Conservation (phyloP, 257 asterid species). For the Solanum pinnatisectum region DNA sequence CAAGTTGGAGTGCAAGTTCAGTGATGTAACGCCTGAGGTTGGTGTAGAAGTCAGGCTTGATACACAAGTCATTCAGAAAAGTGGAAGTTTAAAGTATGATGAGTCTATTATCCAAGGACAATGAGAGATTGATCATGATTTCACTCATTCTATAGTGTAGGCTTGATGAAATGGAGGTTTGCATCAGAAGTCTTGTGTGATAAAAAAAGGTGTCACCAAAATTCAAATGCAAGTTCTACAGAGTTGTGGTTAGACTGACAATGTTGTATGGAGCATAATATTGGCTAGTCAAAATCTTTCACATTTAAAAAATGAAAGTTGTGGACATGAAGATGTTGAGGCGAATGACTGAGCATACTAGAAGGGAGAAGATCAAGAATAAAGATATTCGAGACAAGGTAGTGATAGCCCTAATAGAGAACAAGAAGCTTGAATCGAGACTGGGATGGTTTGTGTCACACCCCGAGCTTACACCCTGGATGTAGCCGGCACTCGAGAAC, state of each 20-base stretch:
- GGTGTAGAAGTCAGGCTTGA: not conserved
- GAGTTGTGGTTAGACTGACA: not conserved
- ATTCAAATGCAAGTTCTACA: not conserved
- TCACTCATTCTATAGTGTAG: not conserved
- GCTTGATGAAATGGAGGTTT: not conserved
- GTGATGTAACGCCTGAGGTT: not conserved
- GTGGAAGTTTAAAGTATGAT: not conserved
- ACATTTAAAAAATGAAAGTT: not conserved
- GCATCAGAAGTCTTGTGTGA: not conserved
- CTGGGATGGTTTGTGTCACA: not conserved
- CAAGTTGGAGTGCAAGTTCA: not conserved
- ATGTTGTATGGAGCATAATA: not conserved
- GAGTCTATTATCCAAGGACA: not conserved
- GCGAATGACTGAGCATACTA: not conserved
- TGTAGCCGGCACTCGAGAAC: too few relatives aligned
- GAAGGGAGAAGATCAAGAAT: not conserved
- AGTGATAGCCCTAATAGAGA: not conserved
- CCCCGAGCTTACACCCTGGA: too few relatives aligned
- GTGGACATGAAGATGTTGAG: not conserved
- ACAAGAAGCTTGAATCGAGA: not conserved
- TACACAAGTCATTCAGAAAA: not conserved
- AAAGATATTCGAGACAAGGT: too few relatives aligned
- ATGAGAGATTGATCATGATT: not conserved
- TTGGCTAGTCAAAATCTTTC: not conserved
- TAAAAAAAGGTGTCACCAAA: too few relatives aligned